These are phyloP conservation scores for Cryptococcus amylolentus DNA, from an alignment of 1,284 basidiomycete genomes.

Conservation along the genomic window DNA sequence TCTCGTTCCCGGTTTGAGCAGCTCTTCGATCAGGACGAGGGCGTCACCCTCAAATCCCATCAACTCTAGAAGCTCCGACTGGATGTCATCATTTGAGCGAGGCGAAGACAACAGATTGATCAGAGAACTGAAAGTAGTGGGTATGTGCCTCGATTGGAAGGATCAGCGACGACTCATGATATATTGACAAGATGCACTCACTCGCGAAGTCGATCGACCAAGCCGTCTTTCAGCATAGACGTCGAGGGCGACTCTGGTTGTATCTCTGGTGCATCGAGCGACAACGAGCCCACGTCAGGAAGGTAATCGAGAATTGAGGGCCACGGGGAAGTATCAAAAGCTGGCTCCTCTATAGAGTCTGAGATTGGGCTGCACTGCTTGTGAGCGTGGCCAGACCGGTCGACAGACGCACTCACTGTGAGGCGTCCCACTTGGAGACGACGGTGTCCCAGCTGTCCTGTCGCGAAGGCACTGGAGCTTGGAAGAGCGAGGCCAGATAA, in stretches of 20 bases:
- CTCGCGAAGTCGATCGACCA: slow-evolving; percentile 10
- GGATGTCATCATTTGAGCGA: slow-evolving; percentile 64
- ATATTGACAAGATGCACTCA: neutral
- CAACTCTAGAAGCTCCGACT: slow-evolving; percentile 72
- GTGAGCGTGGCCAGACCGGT: no score
- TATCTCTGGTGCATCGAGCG: neutral
- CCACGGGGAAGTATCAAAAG: slow-evolving; percentile 13
- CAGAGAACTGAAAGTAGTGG: slow-evolving; percentile 31
- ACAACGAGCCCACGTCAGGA: neutral
- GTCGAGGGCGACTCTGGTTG: neutral
- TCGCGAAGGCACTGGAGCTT: neutral
- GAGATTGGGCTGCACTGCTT: neutral
- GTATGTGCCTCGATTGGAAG: slow-evolving; percentile 20
- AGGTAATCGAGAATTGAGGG: slow-evolving; percentile 18
- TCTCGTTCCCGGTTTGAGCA: slow-evolving; percentile 34
- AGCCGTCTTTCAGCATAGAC: neutral
- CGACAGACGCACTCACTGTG: slow-evolving; percentile 3
- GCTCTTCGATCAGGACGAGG: slow-evolving; percentile 43
- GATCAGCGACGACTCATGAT: neutral
- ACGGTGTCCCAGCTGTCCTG: slow-evolving; percentile 15
- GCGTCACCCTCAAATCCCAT: slow-evolving; percentile 73
- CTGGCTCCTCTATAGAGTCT: slow-evolving; percentile 9
- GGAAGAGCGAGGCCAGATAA: slow-evolving; percentile 13
- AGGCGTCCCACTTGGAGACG: slow-evolving; percentile 1
- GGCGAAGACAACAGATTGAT: slow-evolving; percentile 32